Base-by-base conservation (phyloP, 2,329 filamentous ascomycete genomes). In the Calonectria honghensis region DNA sequence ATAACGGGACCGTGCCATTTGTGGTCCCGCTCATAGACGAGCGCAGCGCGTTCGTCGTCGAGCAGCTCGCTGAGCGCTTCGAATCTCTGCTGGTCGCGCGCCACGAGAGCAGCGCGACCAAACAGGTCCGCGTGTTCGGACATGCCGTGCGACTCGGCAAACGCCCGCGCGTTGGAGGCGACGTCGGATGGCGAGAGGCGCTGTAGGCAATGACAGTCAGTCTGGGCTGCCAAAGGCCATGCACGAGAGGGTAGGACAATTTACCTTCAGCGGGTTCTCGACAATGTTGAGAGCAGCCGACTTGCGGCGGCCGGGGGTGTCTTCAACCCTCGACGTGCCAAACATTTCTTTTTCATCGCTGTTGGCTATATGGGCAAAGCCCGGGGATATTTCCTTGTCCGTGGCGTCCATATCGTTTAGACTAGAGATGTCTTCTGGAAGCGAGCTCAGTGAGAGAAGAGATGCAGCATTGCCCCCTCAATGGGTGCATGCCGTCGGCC, bases 1-100 rank as follows among this genome's bases (percentile, higher is more conserved):
- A 83, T 85, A 75, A 79, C 84, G 0, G 90, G 88, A 3, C 89
- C 89, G 75, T 87, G 86, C 88, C 91, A 93, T 73, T 90, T 91
- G 83, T 93, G 90, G 87, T 92, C 75, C 86, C 91, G 77, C 87
- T 91, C 78, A 82, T 86, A 82, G 6, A 74, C 69, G 2, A 83
- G 80, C 1, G 82, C 79, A 0, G 41, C 39, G 61, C 91, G 86
- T 57, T 86, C 85, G 1, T 81, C 77, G 0, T 82, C 81, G 2
- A 76, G 68, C 0, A 87, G 79, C 24, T 83, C 80, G 0, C 81
- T 65, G 13, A 84, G 59, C 3, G 68, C 70, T 48, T 81, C 77
- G 57, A 85, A 84, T 0, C 67, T 63, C 1, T 79, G 73, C 2
- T 74, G 77, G 48, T 84, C 81, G 9, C 84, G 83, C 0, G 85